phyloP scores from a whole-genome alignment of 331 rosid genomes.

The Saraca asoca region DNA sequence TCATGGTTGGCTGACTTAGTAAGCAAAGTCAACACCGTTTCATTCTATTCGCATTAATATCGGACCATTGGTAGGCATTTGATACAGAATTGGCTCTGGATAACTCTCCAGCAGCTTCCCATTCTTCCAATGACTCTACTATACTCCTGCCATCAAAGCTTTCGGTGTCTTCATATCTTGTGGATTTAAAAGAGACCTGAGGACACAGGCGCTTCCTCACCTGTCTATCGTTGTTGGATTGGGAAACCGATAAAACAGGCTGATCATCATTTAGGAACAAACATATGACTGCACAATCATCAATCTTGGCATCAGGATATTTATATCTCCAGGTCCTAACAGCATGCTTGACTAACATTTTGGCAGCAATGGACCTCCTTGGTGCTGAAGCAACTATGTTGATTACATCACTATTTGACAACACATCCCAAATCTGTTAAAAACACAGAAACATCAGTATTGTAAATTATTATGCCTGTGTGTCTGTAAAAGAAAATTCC shows the following conservation, averaged over 20 bases:
- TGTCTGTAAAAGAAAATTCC: slow-evolving; percentile 12
- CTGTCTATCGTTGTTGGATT: slow-evolving; percentile 3
- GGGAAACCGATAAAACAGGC: slow-evolving; percentile 27
- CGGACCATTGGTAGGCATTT: slow-evolving; percentile 36
- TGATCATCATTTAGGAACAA: slow-evolving; percentile 57
- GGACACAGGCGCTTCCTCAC: slow-evolving; percentile 31
- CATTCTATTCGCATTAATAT: slow-evolving; percentile 34
- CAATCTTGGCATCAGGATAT: slow-evolving; percentile 62
- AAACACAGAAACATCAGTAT: neutral
- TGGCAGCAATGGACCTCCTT: slow-evolving; percentile 70
- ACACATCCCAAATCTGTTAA: slow-evolving; percentile 86
- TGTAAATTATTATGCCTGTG: neutral
- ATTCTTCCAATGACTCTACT: slow-evolving; percentile 38
- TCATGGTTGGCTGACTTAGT: neutral
- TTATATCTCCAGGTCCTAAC: slow-evolving; percentile 63
- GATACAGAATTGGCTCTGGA: slow-evolving; percentile 46
- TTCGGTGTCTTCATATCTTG: slow-evolving; percentile 34
- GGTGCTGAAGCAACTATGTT: slow-evolving; percentile 71
- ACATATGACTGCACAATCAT: slow-evolving; percentile 75
- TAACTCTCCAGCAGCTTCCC: slow-evolving; percentile 43
- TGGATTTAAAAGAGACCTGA: slow-evolving; percentile 26
- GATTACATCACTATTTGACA: slow-evolving; percentile 69
- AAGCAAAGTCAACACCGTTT: slow-evolving; percentile 34
- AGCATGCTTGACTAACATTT: slow-evolving; percentile 60
- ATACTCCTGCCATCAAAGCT: slow-evolving; percentile 28